Conservation (phyloP, 2,329 filamentous ascomycete genomes). For the Sclerotinia glacialis region DNA sequence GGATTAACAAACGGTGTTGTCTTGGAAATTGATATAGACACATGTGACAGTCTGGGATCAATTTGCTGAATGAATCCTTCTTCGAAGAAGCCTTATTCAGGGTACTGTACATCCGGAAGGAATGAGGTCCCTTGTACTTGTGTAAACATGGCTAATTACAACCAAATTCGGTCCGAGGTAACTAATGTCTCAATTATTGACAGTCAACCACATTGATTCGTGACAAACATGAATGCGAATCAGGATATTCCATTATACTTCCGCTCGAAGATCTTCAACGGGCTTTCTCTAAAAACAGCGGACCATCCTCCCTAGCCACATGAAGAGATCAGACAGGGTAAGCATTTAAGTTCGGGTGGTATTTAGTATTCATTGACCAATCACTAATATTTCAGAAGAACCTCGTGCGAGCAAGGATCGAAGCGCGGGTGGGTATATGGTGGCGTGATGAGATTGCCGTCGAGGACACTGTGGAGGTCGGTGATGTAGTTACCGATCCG, state of each 20-base stretch:
- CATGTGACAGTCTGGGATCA: conserved; percentile 7
- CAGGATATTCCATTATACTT: not conserved
- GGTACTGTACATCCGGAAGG: conserved; percentile 15
- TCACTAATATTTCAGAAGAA: not conserved
- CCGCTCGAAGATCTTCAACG: not conserved
- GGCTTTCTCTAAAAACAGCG: not conserved
- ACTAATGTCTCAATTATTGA: conserved; percentile 14
- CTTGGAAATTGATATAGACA: conserved; percentile 11
- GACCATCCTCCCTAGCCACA: not conserved
- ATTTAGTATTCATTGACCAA: not conserved
- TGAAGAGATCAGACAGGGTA: not conserved
- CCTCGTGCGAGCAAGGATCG: conserved; percentile 4
- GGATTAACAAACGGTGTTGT: not conserved
- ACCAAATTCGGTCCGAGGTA: conserved; percentile 20
- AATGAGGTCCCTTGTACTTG: conserved; percentile 8
- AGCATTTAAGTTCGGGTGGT: not conserved
- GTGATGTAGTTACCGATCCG: conserved; percentile 10
- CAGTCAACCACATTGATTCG: conserved; percentile 1
- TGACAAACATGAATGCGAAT: not conserved
- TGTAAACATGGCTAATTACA: conserved; percentile 12
- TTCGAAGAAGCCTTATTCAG: conserved; percentile 2
- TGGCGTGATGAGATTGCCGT: conserved; percentile 2
- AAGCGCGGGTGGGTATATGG: conserved; percentile 13
- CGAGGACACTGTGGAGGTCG: conserved; percentile 1
- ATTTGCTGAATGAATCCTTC: not conserved